Base-by-base conservation (phyloP, 1,284 basidiomycete species). In the Coniophora puteana region DNA sequence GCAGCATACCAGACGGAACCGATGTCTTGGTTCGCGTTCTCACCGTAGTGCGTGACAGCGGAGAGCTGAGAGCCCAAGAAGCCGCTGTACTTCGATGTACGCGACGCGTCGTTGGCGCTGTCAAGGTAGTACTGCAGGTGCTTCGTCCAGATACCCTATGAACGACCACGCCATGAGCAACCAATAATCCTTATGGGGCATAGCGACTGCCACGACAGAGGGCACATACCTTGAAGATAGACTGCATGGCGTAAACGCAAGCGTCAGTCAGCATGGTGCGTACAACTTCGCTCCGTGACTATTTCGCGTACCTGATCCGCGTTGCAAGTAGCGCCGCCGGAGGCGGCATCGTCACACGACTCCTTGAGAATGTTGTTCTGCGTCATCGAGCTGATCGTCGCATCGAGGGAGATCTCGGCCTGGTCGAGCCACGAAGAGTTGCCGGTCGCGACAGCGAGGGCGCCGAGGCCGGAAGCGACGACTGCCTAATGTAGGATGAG, bases 351-450 rank as follows among this genome's bases (percentile, higher is more conserved):
- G 48, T 78, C 76, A 45, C 76, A 78, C 3, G 71, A 67, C 53
- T 78, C 76, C 49, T 62, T 71, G 30, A 78, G 60, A 43, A 73
- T 66, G 40, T 56, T 53, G 48, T 69, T 62, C 7, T 44, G 48
- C 2, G 70, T 68, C 33, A 73, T 53, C 20, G 51, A 58, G 18
- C 18, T 37, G 13, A 75, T 70, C n/a, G 71, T 71, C 1, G 74
- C 74, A 49, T 76, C 68, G 34, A 78, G 55, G 13, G 72, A 75
- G 36, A 70, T 66, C 51, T 78, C 72, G 5, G 74, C 75, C 52
- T 73, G 60, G 18, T 65, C 56, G 30, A 77, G 56, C 11, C 70
- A 55, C 1, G 63, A 58, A 17, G 44, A 51, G 50, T 76, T 57
- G 5, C 62, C 61, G 0, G 65, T 69, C 26, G 68, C 68, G 5